A percentile compares a stretch with the other conserved stretches of the same genome.
Evolutionary conservation across 73 alveolate genomes (phyloP).

Genomic region (Blepharisma stoltei): DNA sequence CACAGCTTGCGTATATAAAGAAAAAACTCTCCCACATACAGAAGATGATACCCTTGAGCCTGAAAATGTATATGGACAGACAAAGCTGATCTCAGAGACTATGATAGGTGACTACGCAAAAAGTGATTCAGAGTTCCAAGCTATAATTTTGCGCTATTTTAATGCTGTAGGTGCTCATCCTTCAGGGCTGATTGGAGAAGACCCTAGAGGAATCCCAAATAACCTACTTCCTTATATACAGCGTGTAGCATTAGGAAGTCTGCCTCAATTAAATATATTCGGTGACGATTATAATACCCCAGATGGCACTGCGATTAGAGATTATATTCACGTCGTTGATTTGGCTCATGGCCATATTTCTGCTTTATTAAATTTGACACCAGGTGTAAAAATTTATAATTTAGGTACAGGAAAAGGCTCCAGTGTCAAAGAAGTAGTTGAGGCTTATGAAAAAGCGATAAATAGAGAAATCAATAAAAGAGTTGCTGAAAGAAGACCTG

Average conservation of each 20-base stretch:
- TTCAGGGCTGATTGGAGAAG: constrained; percentile 94
- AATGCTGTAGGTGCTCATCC: constrained; percentile 99
- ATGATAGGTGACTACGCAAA: neutral
- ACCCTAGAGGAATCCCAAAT: constrained; percentile 85
- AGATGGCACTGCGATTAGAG: constrained; percentile 96
- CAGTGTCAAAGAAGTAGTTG: constrained; percentile 83
- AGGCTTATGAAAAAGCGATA: constrained; percentile 78
- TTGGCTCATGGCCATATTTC: constrained; percentile 93
- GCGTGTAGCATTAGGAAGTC: constrained; percentile 83
- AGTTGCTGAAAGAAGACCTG: constrained; percentile 85
- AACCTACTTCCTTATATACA: constrained; percentile 92
- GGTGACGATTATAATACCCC: constrained; percentile 94
- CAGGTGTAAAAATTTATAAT: constrained; percentile 76
- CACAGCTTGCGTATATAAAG: constrained; percentile 95
- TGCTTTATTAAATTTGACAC: constrained; percentile 65
- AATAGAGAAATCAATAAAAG: constrained; percentile 68
- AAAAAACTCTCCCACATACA: constrained; percentile 55
- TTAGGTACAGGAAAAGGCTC: constrained; percentile 97
- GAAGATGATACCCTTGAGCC: constrained; percentile 72
- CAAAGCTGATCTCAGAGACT: constrained; percentile 62
- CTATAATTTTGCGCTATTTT: constrained; percentile 74
- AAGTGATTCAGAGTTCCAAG: neutral
- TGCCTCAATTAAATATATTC: constrained; percentile 71
- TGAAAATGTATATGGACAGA: constrained; percentile 89
- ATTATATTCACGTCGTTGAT: constrained; percentile 96